These are phyloP conservation scores for Malbranchea zuffiana DNA, from an alignment of 2,329 filamentous ascomycete species.

Conservation along the genomic window DNA sequence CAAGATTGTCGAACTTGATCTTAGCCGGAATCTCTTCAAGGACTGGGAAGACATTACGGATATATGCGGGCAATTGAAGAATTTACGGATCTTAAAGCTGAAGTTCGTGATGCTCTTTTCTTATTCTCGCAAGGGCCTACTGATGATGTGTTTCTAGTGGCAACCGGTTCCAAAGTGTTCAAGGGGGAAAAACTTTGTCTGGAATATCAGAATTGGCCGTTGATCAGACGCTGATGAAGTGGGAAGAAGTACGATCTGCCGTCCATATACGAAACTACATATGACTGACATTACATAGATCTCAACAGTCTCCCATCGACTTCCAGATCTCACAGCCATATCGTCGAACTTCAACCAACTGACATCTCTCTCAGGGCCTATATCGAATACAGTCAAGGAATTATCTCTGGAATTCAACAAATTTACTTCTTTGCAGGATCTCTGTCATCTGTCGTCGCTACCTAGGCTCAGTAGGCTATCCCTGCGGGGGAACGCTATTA, in stretches of 20 bases:
- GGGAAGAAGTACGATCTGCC: conserved; percentile 46
- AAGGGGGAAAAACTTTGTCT: conserved; percentile 34
- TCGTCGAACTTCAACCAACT: conserved; percentile 30
- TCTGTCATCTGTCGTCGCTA: conserved; percentile 44
- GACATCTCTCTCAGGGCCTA: conserved; percentile 21
- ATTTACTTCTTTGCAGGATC: conserved; percentile 26
- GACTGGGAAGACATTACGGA: conserved; percentile 53
- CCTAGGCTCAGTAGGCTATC: conserved; percentile 40
- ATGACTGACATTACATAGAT: conserved; percentile 22
- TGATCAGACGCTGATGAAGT: conserved; percentile 55
- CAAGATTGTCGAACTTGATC: conserved; percentile 60
- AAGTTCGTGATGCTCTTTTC: conserved; percentile 47
- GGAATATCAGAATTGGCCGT: conserved; percentile 52
- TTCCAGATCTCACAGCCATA: conserved; percentile 27
- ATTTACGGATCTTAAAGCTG: conserved; percentile 55
- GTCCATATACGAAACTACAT: not conserved
- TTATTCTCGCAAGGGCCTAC: not conserved
- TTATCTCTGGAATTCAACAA: conserved; percentile 42
- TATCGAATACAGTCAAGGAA: conserved; percentile 30
- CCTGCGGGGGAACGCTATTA: conserved; percentile 68
- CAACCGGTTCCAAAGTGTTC: conserved; percentile 50
- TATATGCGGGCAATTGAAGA: conserved; percentile 60
- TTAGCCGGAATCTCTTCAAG: conserved; percentile 74
- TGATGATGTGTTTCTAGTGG: conserved; percentile 43
- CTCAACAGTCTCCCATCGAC: conserved; percentile 23